A percentile compares a stretch with the other conserved stretches of the same genome.
Conservation (phyloP, 257 asterid species). For the Nicotiana paniculata region DNA sequence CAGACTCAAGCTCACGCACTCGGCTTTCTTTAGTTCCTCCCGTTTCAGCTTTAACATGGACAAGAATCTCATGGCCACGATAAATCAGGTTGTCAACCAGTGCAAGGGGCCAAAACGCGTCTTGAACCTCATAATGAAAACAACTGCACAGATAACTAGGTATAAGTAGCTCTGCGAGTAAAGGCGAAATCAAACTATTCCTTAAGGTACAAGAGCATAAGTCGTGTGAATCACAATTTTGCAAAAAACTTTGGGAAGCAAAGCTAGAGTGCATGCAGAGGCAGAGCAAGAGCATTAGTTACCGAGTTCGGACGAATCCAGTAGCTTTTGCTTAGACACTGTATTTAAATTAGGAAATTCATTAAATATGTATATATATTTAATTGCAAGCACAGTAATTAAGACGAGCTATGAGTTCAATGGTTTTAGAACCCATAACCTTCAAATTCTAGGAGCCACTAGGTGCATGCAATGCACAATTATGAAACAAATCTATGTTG, state of each 20-base stretch:
- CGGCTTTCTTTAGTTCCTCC: neutral
- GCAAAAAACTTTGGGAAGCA: neutral
- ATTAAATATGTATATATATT: too few species aligned
- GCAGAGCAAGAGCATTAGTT: too few species aligned
- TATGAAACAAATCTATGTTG: neutral
- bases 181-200: neutral
- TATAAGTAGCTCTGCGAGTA: neutral
- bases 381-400: too few species aligned
- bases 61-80: neutral
- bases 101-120: neutral
- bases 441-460: too few species aligned
- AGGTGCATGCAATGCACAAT: neutral
- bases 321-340: too few species aligned
- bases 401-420: too few species aligned
- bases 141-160: neutral
- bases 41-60: neutral
- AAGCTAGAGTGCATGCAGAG: neutral
- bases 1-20: neutral
- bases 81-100: neutral
- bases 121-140: neutral
- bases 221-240: neutral
- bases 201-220: neutral
- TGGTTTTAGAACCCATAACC: too few species aligned
- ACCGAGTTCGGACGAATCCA: too few species aligned
- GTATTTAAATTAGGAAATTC: too few species aligned